phyloP scores from a whole-genome alignment of 441 rosid genomes.

The Biscutella laevigata region DNA sequence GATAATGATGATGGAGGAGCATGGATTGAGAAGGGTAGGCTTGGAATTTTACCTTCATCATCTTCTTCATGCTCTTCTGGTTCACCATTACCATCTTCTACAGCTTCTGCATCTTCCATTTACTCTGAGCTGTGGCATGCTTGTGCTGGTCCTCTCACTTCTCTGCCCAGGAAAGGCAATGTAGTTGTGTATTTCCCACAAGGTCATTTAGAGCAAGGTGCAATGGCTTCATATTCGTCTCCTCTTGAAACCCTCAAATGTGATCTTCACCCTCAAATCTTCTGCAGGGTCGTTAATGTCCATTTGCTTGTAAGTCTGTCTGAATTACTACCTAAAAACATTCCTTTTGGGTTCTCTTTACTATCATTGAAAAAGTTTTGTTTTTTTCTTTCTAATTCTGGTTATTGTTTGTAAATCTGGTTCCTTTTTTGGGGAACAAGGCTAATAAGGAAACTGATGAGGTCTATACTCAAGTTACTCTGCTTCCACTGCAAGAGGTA shows the following conservation, averaged over 20 bases:
- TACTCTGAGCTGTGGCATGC: slow-evolving; percentile 91
- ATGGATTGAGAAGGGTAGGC: slow-evolving; percentile 30
- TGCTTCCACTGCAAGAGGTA: slow-evolving; percentile 91
- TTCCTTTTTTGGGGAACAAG: slow-evolving; percentile 27
- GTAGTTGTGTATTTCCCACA: slow-evolving; percentile 81
- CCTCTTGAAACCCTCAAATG: slow-evolving; percentile 49
- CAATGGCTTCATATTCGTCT: slow-evolving; percentile 38
- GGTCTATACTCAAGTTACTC: slow-evolving; percentile 69
- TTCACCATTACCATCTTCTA: slow-evolving; percentile 49
- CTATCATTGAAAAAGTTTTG: slow-evolving; percentile 11
- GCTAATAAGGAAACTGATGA: slow-evolving; percentile 94
- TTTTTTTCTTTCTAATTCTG: slow-evolving; percentile 9
- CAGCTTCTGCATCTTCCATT: slow-evolving; percentile 45
- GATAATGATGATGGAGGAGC: slow-evolving; percentile 65
- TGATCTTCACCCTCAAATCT: slow-evolving; percentile 57
- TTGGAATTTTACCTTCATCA: slow-evolving; percentile 29
- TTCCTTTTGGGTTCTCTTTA: slow-evolving; percentile 5
- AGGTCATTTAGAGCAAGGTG: slow-evolving; percentile 68
- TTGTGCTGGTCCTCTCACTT: slow-evolving; percentile 87
- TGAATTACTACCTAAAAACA: not conserved
- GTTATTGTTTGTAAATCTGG: slow-evolving; percentile 6
- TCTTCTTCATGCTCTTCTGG: slow-evolving; percentile 59
- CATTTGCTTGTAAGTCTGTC: slow-evolving; percentile 57
- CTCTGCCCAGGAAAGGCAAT: slow-evolving; percentile 72
- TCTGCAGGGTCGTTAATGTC: slow-evolving; percentile 65